Conservation (phyloP, 148 eudicot species). For the Silene conica region DNA sequence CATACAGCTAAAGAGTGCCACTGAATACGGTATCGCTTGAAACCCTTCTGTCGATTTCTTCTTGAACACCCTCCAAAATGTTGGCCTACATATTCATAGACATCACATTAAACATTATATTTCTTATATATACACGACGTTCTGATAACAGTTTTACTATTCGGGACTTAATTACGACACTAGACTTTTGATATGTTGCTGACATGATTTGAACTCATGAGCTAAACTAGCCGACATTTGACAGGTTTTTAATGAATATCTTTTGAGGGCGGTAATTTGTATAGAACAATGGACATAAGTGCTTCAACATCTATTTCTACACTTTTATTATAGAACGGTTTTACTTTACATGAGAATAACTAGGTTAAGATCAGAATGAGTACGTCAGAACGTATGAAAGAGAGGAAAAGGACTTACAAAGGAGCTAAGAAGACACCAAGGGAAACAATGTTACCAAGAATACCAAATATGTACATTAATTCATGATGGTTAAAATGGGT, state of each 20-base stretch:
- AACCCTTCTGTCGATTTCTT: slow-evolving; percentile 81
- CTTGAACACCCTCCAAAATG: slow-evolving; percentile 58
- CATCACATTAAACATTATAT: not conserved
- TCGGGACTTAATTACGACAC: too few species aligned
- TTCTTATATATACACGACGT: not conserved
- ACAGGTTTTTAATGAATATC: too few species aligned
- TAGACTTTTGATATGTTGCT: too few species aligned
- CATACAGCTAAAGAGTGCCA: slow-evolving; percentile 77
- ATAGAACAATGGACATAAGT: too few species aligned
- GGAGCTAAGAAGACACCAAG: slow-evolving; percentile 71
- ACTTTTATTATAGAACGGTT: too few species aligned
- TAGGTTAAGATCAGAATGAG: too few species aligned
- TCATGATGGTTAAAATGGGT: slow-evolving; percentile 18
- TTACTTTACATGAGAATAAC: too few species aligned
- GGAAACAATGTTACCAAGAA: slow-evolving; percentile 63
- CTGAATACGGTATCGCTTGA: slow-evolving; percentile 66
- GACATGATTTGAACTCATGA: too few species aligned
- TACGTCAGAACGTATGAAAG: not conserved
- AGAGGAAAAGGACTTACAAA: slow-evolving; percentile 38
- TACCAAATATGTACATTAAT: slow-evolving; percentile 48
- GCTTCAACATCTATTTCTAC: too few species aligned
- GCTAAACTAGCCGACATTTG: too few species aligned
- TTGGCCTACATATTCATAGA: slow-evolving; percentile 43
- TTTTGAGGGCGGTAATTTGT: too few species aligned
- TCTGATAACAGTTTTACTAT: not conserved